A percentile compares a stretch with the other conserved stretches of the same genome.
Conservation (phyloP, 2,329 filamentous ascomycete genomes). For the Blastomyces parvus region DNA sequence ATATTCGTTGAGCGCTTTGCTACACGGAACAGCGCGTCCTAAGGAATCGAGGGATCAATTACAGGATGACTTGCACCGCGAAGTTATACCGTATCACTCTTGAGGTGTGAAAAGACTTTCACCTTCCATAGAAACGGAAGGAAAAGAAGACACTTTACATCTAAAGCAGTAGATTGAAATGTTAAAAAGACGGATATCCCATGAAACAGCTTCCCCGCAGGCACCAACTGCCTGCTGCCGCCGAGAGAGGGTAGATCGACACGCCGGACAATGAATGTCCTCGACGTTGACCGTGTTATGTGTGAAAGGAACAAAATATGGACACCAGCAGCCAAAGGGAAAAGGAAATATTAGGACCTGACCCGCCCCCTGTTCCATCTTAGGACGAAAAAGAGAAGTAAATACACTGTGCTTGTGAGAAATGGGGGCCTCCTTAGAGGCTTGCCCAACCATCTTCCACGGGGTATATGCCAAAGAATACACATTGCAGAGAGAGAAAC, state of each 20-base stretch:
- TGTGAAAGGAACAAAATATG: background rate
- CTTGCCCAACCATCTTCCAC: background rate
- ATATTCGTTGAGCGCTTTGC: background rate
- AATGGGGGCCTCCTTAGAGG: background rate
- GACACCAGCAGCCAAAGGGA: background rate
- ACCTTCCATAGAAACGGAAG: background rate
- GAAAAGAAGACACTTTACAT: background rate
- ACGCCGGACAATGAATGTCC: background rate
- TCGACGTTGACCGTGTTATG: background rate
- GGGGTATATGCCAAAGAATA: slow-evolving; percentile 1
- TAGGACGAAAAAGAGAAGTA: background rate
- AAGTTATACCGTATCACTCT: background rate
- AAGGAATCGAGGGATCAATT: background rate
- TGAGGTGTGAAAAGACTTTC: background rate
- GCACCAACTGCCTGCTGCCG: background rate
- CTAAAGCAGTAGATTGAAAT: background rate
- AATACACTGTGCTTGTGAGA: background rate
- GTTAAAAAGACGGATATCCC: background rate
- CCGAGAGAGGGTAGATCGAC: background rate
- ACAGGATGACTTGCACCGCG: background rate
- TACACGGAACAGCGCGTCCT: background rate
- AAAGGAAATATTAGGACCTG: background rate
- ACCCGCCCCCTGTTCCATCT: background rate
- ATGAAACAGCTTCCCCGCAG: background rate
- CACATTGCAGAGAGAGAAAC: background rate